phyloP scores from a whole-genome alignment of 768 basidiomycete genomes.

The Lactifluus rugatus region DNA sequence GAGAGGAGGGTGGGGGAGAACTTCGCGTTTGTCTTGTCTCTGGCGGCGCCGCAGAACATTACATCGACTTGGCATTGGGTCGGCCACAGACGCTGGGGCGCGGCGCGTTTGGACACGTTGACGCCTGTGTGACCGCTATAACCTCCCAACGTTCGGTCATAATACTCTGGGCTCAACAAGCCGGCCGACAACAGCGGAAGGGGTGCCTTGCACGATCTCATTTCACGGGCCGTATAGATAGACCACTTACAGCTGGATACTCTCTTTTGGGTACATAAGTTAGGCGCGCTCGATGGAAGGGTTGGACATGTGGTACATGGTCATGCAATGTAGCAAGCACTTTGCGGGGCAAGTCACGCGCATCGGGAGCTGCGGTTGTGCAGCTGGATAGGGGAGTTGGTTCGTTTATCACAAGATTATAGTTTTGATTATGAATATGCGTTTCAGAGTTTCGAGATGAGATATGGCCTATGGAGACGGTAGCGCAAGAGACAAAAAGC shows the following conservation, averaged over 20 bases:
- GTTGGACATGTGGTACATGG: background rate
- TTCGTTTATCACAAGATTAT: background rate
- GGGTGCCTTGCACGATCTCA: background rate
- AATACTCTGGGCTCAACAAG: background rate
- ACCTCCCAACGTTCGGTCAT: background rate
- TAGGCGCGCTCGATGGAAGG: background rate
- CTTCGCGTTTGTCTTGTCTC: background rate
- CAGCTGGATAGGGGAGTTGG: background rate
- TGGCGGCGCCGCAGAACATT: background rate
- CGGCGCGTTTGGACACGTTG: background rate
- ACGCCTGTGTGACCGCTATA: background rate
- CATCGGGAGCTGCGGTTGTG: background rate
- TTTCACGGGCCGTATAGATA: background rate
- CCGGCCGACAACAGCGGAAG: slow-evolving; percentile 7
- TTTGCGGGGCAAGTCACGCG: background rate
- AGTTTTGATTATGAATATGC: background rate
- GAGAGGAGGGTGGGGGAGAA: background rate
- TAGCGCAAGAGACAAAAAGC: background rate
- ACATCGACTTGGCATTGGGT: background rate
- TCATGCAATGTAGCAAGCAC: background rate
- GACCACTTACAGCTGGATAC: background rate
- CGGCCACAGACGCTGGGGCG: too few relatives aligned
- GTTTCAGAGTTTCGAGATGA: background rate
- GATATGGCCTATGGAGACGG: background rate
- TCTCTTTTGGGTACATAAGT: background rate